phyloP scores from a whole-genome alignment of 2,329 filamentous ascomycete genomes.

The Epichloe coenophiala region DNA sequence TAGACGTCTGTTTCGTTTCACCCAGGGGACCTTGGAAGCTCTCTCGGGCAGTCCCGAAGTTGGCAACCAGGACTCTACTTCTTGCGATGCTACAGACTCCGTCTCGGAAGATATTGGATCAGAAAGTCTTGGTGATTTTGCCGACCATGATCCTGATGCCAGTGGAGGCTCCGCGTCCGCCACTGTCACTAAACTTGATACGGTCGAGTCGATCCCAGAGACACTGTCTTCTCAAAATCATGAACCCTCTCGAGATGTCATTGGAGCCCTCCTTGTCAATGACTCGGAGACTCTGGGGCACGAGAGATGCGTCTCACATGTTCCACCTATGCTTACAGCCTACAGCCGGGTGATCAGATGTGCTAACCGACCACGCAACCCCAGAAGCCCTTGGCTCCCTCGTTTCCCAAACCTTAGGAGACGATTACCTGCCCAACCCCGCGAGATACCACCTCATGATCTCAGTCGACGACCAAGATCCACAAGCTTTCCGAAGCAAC shows the following conservation, averaged over 20 bases:
- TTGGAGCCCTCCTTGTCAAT: not conserved
- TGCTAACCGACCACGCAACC: constrained; percentile 4
- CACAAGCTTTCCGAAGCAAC: not conserved
- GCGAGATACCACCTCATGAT: not conserved
- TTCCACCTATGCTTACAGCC: not conserved
- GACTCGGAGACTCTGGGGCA: not conserved
- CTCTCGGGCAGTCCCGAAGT: not conserved
- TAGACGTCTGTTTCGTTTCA: not conserved
- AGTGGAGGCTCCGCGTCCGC: not conserved
- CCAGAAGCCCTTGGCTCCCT: constrained; percentile 3
- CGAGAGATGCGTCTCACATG: not conserved
- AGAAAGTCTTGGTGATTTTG: not conserved
- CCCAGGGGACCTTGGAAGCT: not conserved
- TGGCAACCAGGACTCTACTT: not conserved
- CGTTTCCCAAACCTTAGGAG: constrained; percentile 1
- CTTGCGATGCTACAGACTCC: not conserved
- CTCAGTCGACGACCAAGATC: not conserved
- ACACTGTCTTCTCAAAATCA: not conserved
- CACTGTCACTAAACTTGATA: not conserved
- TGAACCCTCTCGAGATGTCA: not conserved
- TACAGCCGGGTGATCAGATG: not conserved
- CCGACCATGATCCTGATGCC: not conserved
- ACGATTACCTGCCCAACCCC: not conserved
- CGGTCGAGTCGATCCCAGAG: not conserved
- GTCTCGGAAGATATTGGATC: not conserved